These are phyloP conservation scores for Eutypella sp. DNA, from an alignment of 2,329 filamentous ascomycete species.

Conservation along the genomic window DNA sequence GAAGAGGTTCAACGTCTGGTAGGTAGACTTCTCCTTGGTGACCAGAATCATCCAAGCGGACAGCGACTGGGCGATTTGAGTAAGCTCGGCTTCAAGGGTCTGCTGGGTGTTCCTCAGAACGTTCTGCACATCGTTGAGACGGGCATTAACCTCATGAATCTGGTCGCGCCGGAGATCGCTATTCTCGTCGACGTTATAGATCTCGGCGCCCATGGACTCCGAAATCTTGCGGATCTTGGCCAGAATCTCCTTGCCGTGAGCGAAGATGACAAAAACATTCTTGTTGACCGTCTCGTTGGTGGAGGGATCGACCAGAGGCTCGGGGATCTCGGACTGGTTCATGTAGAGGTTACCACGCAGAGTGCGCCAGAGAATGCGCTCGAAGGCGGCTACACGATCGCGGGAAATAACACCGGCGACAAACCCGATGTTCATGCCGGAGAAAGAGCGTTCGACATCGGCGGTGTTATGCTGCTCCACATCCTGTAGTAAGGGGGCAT, in stretches of 20 bases:
- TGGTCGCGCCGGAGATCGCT: conserved; percentile 92
- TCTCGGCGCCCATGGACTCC: conserved; percentile 89
- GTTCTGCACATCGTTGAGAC: conserved; percentile 83
- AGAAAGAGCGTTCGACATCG: conserved; percentile 80
- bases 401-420: conserved; percentile 93
- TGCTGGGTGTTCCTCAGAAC: conserved; percentile 93
- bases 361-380: conserved; percentile 95
- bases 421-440: conserved; percentile 98
- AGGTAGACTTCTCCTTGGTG: conserved; percentile 97
- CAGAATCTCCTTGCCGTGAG: conserved; percentile 95
- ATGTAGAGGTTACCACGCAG: conserved; percentile 98
- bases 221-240: conserved; percentile 99
- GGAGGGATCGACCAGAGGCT: conserved; percentile 83
- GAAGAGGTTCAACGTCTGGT: conserved; percentile 91
- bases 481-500: conserved; percentile 88
- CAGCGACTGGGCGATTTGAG: conserved; percentile 86
- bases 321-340: conserved; percentile 98
- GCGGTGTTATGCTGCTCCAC: conserved; percentile 74
- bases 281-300: conserved; percentile 92
- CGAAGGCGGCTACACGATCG: conserved; percentile 90
- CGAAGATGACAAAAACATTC: conserved; percentile 99
- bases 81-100: conserved; percentile 87
- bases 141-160: conserved; percentile 94
- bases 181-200: conserved; percentile 98
- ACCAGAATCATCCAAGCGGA: conserved; percentile 97